These are phyloP conservation scores for Mycena filopes DNA, from an alignment of 768 basidiomycete species.

Conservation along the genomic window DNA sequence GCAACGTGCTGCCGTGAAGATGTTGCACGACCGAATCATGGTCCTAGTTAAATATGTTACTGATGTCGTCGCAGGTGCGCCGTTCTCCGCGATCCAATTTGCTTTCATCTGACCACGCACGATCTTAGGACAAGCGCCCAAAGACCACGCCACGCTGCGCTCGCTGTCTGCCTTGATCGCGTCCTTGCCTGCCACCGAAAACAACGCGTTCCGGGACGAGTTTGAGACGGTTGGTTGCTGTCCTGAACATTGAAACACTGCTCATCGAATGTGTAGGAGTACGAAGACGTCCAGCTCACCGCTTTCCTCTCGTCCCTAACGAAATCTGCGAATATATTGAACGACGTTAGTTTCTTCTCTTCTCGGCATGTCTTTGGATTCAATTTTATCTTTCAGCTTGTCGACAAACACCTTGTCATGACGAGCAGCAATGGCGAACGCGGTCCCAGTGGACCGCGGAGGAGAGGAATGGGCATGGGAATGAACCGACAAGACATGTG, in stretches of 20 bases:
- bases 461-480: conserved; percentile 62
- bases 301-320: conserved; percentile 89
- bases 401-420: conserved; percentile 81
- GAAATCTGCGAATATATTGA: conserved; percentile 86
- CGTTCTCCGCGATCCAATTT: not conserved
- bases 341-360: conserved; percentile 72
- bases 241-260: not conserved
- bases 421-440: conserved; percentile 67
- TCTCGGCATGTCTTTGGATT: conserved; percentile 9
- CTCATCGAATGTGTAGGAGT: conserved; percentile 71
- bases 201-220: conserved; percentile 85
- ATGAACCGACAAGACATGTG: conserved; percentile 61
- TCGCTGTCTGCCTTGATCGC: conserved; percentile 88
- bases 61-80: conserved; percentile 77
- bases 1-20: conserved; percentile 94
- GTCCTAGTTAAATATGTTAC: conserved; percentile 89
- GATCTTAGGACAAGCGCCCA: conserved; percentile 69
- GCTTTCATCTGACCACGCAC: not conserved
- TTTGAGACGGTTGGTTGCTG: conserved; percentile 77
- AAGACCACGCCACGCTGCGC: conserved; percentile 85
- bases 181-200: conserved; percentile 88
- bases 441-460: conserved; percentile 55
- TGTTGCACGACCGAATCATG: conserved; percentile 92
- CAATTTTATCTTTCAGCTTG: conserved; percentile 57
- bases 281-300: conserved; percentile 94